Base-by-base conservation (phyloP, 768 basidiomycete genomes). In the Lactifluus subvellereus region DNA sequence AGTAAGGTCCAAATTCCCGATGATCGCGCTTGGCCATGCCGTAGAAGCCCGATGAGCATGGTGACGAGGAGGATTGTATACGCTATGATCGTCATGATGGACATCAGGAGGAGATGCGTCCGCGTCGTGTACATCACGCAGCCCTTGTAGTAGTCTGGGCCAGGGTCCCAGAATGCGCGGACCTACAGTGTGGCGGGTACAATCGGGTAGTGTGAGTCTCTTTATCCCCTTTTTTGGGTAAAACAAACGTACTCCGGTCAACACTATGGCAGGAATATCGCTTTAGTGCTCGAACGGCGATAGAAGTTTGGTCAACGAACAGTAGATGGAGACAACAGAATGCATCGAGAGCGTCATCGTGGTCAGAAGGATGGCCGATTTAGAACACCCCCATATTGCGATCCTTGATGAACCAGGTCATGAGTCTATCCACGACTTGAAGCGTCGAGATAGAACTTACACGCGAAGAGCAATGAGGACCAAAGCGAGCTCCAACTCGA, bases 391-490 rank as follows among this genome's bases (percentile, higher is more conserved):
- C 61, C 61, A 62, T 33, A 62, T 57, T 13, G 61, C 61, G 32
- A 62, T 13, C 10, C 61, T 62, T 9, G 32, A 9, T 8, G 9
- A 30, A 57, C 11, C 40, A 27, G 11, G 48, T 57, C 16, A 62
- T 22, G 4, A 9, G 37, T 13, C 16, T 13, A 20, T 14, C 6
- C 18, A 38, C 8, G 6, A n/a, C n/a, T 9, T 7, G 37, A 27
- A 20, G 13, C 1, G 11, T 2, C 6, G n/a, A 49, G 7, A 9
- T 18, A 16, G 13, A n/a, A 45, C 61, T 45, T 57, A 62, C 61
- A 62, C 61, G 8, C 61, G 61, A 27, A 56, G 2, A 30, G 56
- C 61, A 27, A 62, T 62, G 22, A 62, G 61, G 14, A 45, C 8
- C 40, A 62, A 7, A 1, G 49, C 49, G 49, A 57, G 54, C 49